Evolutionary conservation across 164 flowering plant genomes (phyloP), one percentile per base, ranked within the genome.

Genomic region (Nymphaea thermarum): DNA sequence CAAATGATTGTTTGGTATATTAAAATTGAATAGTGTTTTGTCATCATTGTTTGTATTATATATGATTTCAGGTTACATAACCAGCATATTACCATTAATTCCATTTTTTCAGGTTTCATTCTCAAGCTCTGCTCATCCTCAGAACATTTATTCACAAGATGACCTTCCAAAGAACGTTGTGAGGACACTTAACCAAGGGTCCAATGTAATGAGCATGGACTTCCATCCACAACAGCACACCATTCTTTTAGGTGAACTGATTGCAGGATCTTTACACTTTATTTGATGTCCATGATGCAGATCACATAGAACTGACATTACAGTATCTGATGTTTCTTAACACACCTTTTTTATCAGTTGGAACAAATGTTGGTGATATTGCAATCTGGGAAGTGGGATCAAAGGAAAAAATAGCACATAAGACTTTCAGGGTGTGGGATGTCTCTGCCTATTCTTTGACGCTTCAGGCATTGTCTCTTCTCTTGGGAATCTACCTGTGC

Each of bases 171-270:
- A 81, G 72, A 73, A 76, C 63, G 88, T 86, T 62, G 83, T 77
- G 36, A 77, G 87, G 57, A 70, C 76, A 44, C 79, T 90, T 17
- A 82, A 73, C 79, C 90, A 85, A 71, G 91, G 91, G 36, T 84
- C 96, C 3, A 77, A 61, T 79, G 85, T 82, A 43, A 86, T 75
- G 82, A 86, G 90, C 88, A 84, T 90, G 96, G 96, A 90, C 77
- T 90, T 90, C 73, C 96, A 90, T 77, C 96, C 93, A 4, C 79
- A 73, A 10, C 90, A 85, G 53, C 96, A 86, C 66, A 86, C 85
- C 17, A 65, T 86, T 68, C 91, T 89, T 72, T 72, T 89, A 77
- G 96, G 96, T 89, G 36, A 64, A 7, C 15, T 71, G 43, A 15
- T 55, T 47, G 8, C 8, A 51, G 8, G 14, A 51, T 51, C 57